Conservation (phyloP, 106 monocot genomes). For the Dioscorea dumetorum region DNA sequence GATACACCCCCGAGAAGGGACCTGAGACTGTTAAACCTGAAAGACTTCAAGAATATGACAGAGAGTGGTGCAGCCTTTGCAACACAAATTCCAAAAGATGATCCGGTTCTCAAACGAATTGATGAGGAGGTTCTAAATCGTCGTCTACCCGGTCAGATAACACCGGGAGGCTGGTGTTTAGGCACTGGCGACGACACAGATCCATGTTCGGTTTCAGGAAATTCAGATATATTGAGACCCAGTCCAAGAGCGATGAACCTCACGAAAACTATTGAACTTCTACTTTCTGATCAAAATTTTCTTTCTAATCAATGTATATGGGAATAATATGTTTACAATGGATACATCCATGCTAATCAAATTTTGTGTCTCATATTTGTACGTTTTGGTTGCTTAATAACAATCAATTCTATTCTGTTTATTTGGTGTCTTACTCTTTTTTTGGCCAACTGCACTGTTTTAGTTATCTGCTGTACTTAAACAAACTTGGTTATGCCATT, state of each 20-base stretch:
- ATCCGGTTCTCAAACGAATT: conserved; percentile 52
- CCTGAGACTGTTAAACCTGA: conserved; percentile 10
- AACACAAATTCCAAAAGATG: conserved; percentile 33
- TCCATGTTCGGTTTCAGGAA: conserved; percentile 60
- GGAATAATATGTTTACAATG: conserved; percentile 27
- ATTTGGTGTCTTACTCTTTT: too few species aligned
- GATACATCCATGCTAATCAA: too few species aligned
- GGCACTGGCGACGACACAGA: conserved; percentile 24
- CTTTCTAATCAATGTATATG: conserved; percentile 66
- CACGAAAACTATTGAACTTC: conserved; percentile 34
- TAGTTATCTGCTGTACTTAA: neutral
- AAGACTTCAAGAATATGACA: conserved; percentile 47
- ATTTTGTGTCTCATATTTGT: neutral
- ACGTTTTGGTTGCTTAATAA: neutral
- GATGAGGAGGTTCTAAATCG: conserved; percentile 59
- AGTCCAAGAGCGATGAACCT: conserved; percentile 54
- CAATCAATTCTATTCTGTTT: neutral
- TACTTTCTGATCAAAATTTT: conserved; percentile 33
- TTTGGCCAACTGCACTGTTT: too few species aligned
- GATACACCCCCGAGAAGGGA: conserved; percentile 21
- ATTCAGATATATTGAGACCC: conserved; percentile 54
- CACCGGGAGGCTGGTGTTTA: conserved; percentile 87
- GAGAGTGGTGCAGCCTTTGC: conserved; percentile 60
- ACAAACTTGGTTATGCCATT: too few species aligned
- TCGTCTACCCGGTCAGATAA: conserved; percentile 27